Evolutionary conservation across 257 asterid species (phyloP).

Genomic region (Jasminum sambac): DNA sequence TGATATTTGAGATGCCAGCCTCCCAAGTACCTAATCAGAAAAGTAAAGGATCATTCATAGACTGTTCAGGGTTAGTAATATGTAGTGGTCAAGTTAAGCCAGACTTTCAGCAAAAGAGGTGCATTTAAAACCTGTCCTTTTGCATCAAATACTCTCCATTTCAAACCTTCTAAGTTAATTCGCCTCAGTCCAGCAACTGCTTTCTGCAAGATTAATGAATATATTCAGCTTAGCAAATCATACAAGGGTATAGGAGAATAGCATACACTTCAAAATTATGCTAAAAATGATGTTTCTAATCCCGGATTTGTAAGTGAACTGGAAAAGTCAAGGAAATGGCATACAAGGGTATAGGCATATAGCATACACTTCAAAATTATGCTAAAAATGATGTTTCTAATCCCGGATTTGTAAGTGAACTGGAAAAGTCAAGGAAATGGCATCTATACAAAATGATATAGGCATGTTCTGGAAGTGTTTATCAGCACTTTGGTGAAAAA

Average conservation of each 20-base stretch:
- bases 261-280: slow-evolving; percentile 16
- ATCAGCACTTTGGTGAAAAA: too few relatives aligned
- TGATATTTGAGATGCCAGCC: slow-evolving; percentile 87
- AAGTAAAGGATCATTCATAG: background rate
- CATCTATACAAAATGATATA: too few relatives aligned
- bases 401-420: background rate
- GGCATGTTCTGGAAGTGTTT: too few relatives aligned
- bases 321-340: background rate
- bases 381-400: background rate
- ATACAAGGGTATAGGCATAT: background rate
- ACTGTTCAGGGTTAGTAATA: background rate
- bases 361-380: slow-evolving; percentile 17
- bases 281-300: background rate
- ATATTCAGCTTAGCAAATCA: slow-evolving; percentile 19
- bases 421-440: background rate
- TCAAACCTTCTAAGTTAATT: slow-evolving; percentile 78
- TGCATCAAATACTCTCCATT: slow-evolving; percentile 96
- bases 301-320: background rate
- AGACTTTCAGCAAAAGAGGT: background rate
- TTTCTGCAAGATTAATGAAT: slow-evolving; percentile 49
- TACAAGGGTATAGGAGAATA: background rate
- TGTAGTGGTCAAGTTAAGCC: background rate
- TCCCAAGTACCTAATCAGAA: slow-evolving; percentile 71
- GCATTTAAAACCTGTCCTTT: slow-evolving; percentile 73
- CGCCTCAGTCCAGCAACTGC: slow-evolving; percentile 89